Evolutionary conservation across 495 filamentous ascomycete species (phyloP).

Genomic region (Xylaria grammica): DNA sequence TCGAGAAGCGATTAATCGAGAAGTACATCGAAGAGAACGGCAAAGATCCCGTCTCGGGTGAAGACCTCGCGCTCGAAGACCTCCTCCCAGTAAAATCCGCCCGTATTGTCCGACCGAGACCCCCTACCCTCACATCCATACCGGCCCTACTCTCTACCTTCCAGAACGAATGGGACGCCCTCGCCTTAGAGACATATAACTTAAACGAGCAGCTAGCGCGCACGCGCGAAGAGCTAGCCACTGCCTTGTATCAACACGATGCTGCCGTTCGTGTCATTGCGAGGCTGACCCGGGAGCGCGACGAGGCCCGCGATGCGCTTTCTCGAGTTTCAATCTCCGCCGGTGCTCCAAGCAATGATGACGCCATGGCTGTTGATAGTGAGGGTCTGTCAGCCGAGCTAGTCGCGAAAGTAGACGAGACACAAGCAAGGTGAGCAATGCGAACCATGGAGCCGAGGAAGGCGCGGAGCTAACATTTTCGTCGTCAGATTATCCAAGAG

Average conservation of each 20-base stretch:
- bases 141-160: constrained; percentile 96
- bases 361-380: constrained; percentile 90
- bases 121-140: constrained; percentile 94
- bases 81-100: constrained; percentile 84
- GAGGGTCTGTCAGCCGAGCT: constrained; percentile 74
- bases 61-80: constrained; percentile 84
- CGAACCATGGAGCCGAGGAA: background rate
- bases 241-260: constrained; percentile 94
- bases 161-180: constrained; percentile 97
- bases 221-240: constrained; percentile 89
- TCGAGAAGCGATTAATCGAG: constrained; percentile 93
- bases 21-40: constrained; percentile 93
- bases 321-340: constrained; percentile 77
- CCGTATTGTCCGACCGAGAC: constrained; percentile 82
- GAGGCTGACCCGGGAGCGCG: constrained; percentile 82
- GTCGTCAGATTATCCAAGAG: constrained; percentile 73
- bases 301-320: constrained; percentile 92
- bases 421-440: constrained; percentile 72
- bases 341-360: constrained; percentile 63
- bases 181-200: constrained; percentile 88
- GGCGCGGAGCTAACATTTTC: constrained; percentile 20
- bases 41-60: constrained; percentile 90
- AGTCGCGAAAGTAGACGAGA: constrained; percentile 73
- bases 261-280: constrained; percentile 93
- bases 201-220: constrained; percentile 86